Evolutionary conservation across 257 asterid genomes (phyloP).

Genomic region (Solanum peruvianum): DNA sequence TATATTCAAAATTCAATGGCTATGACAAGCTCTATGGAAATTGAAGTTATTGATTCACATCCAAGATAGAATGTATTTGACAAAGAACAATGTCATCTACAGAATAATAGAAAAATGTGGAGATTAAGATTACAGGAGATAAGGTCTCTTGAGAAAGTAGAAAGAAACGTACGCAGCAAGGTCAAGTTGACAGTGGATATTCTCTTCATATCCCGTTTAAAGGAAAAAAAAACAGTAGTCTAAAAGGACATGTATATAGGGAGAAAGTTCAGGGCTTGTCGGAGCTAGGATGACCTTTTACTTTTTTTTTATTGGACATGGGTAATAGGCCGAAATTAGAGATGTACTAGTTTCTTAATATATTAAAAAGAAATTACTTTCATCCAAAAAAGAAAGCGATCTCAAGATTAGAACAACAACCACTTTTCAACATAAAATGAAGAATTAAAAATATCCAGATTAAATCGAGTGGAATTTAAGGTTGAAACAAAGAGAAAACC

Average conservation of each 20-base stretch:
- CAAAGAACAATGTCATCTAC: neutral
- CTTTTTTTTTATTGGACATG: no score
- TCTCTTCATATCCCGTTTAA: neutral
- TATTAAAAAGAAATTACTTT: no score
- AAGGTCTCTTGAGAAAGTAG: constrained; percentile 8
- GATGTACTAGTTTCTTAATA: no score
- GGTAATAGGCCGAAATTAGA: no score
- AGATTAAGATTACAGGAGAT: constrained; percentile 13
- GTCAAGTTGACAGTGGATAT: constrained; percentile 7
- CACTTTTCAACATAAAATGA: neutral
- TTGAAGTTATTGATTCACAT: constrained; percentile 18
- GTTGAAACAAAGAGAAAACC: no score
- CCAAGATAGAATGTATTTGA: constrained; percentile 16
- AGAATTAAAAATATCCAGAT: no score
- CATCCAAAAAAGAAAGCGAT: no score
- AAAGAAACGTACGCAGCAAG: constrained; percentile 13
- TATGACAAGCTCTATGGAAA: neutral
- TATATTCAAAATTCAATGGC: constrained; percentile 4
- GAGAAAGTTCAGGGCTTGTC: no score
- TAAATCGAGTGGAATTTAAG: no score
- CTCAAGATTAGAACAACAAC: neutral
- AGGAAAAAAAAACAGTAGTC: neutral
- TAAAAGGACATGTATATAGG: no score
- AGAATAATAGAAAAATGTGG: constrained; percentile 4
- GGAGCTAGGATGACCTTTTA: no score